A percentile compares a stretch with the other conserved stretches of the same genome.
These are phyloP conservation scores for Boletus rubescentipes DNA, from an alignment of 768 basidiomycete species.

Conservation along the genomic window DNA sequence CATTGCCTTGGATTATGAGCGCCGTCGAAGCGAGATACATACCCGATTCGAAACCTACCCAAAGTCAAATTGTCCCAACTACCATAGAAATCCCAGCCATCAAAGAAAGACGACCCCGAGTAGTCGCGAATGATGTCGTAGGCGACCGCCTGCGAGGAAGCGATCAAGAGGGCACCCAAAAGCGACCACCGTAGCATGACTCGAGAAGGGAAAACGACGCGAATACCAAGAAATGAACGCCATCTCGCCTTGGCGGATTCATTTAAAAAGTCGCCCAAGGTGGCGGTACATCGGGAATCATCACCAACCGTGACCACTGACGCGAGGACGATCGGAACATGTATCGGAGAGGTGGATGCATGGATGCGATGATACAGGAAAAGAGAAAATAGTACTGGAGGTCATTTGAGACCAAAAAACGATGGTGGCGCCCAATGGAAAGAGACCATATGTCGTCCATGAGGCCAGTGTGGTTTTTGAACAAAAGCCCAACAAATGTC, in stretches of 20 bases:
- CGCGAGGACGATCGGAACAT: not conserved
- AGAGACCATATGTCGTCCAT: not conserved
- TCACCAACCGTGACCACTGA: not conserved
- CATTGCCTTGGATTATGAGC: conserved; percentile 48
- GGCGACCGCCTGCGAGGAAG: conserved; percentile 6
- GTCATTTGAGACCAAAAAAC: not conserved
- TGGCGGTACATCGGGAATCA: conserved; percentile 5
- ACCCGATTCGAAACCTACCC: conserved; percentile 24
- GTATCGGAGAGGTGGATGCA: not conserved
- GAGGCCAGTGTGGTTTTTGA: not conserved
- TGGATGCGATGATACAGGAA: not conserved
- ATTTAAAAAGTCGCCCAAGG: conserved; percentile 3
- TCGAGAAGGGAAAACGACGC: not conserved
- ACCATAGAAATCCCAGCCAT: conserved; percentile 55
- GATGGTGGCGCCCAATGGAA: not conserved
- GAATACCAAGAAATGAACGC: not conserved
- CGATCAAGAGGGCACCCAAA: not conserved
- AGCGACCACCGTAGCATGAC: conserved; percentile 14
- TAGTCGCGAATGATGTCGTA: conserved; percentile 45
- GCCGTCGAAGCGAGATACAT: not conserved
- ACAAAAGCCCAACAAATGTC: no score
- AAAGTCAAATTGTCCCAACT: conserved; percentile 45
- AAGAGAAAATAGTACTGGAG: not conserved
- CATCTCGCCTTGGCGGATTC: not conserved
- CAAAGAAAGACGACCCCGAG: conserved; percentile 51